Conservation (phyloP, 495 filamentous ascomycete genomes). For the Hypoxylon lienhwacheense region DNA sequence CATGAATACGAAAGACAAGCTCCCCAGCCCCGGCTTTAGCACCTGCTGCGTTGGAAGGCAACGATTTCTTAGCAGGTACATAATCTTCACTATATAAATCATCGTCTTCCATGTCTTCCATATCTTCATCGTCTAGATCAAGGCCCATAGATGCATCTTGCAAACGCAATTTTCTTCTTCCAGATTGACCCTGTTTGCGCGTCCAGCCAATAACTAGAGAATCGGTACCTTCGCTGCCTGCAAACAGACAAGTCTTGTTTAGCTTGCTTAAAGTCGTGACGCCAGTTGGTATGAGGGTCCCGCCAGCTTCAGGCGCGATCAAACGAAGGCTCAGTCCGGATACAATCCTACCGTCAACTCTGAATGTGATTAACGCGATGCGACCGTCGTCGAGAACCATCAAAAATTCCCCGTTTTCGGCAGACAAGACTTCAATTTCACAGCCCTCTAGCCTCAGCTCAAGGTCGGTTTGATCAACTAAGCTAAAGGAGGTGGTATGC, state of each 20-base stretch:
- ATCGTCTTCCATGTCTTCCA: constrained; percentile 58
- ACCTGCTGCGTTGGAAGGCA: constrained; percentile 21
- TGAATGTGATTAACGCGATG: constrained; percentile 76
- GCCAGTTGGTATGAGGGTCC: constrained; percentile 59
- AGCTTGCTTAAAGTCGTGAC: constrained; percentile 71
- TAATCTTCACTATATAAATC: constrained; percentile 73
- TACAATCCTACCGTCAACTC: constrained; percentile 88
- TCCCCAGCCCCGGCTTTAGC: constrained; percentile 60
- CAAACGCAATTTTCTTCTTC: constrained; percentile 52
- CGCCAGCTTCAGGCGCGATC: constrained; percentile 62
- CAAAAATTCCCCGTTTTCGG: constrained; percentile 76
- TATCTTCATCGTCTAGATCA: constrained; percentile 61
- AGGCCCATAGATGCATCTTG: constrained; percentile 41
- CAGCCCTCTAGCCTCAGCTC: constrained; percentile 81
- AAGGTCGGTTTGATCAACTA: constrained; percentile 84
- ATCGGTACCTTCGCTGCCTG: constrained; percentile 83
- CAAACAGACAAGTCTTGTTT: constrained; percentile 71
- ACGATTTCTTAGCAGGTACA: constrained; percentile 26
- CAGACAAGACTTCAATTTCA: constrained; percentile 70
- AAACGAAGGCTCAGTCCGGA: constrained; percentile 74
- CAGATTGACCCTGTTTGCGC: constrained; percentile 55
- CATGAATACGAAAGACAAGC: constrained; percentile 74
- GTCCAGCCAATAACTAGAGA: constrained; percentile 81
- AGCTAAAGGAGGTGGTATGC: constrained; percentile 71
- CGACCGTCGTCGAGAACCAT: constrained; percentile 79